Conservation (phyloP, 257 asterid genomes). For the Gentiana macrophylla region DNA sequence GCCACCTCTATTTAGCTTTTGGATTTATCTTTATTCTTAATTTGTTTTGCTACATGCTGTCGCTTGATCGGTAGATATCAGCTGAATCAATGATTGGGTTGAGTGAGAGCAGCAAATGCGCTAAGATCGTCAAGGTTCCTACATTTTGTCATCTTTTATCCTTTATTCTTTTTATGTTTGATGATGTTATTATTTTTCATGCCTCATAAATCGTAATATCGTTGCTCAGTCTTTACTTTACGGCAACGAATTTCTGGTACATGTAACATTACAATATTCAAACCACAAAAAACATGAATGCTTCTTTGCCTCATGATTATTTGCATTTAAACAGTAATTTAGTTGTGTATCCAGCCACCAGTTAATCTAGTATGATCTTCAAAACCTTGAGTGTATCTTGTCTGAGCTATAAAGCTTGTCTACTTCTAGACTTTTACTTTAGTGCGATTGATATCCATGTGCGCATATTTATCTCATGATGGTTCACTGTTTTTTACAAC, state of each 20-base stretch:
- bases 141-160: constrained; percentile 6
- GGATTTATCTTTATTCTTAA: background rate
- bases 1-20: constrained; percentile 3
- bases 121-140: constrained; percentile 81
- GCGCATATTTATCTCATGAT: too few relatives aligned
- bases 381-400: too few relatives aligned
- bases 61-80: constrained; percentile 54
- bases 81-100: constrained; percentile 98
- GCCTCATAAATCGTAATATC: too few relatives aligned
- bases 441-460: too few relatives aligned
- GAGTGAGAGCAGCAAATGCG: constrained; percentile 89
- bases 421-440: too few relatives aligned
- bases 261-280: background rate
- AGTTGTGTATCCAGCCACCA: too few relatives aligned
- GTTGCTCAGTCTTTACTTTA: background rate
- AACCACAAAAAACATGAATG: background rate
- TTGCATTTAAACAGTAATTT: too few relatives aligned
- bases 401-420: too few relatives aligned
- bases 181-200: background rate
- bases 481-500: too few relatives aligned
- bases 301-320: too few relatives aligned
- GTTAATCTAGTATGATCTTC: too few relatives aligned
- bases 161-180: background rate
- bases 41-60: constrained; percentile 8
- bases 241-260: background rate